Percentiles rank a stretch among this genome's conserved stretches.
Evolutionary conservation across 257 asterid genomes (phyloP).

Genomic region (Nyctanthes arbortristis): DNA sequence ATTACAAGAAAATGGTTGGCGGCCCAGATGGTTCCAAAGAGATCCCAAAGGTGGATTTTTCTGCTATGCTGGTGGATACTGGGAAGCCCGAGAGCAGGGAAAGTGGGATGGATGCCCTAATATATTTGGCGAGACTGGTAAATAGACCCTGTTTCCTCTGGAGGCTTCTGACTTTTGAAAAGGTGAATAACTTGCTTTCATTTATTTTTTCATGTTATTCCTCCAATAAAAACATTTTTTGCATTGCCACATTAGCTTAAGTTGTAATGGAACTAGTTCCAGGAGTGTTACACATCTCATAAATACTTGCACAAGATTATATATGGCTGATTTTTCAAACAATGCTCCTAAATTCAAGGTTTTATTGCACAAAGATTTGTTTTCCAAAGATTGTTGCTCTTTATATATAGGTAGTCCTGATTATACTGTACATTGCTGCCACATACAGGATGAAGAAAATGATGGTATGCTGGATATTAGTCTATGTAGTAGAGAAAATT

Average conservation of each 20-base stretch:
- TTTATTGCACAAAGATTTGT: no score
- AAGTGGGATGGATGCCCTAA: slow-evolving; percentile 81
- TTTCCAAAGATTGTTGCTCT: not conserved
- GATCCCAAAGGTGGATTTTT: slow-evolving; percentile 58
- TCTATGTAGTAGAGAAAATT: not conserved
- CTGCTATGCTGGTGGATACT: slow-evolving; percentile 69
- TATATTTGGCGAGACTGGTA: slow-evolving; percentile 67
- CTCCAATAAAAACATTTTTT: not conserved
- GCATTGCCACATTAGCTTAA: not conserved
- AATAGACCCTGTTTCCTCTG: slow-evolving; percentile 47
- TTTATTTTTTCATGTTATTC: not conserved
- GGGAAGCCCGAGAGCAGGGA: slow-evolving; percentile 81
- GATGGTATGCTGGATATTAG: not conserved
- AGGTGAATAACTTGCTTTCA: slow-evolving; percentile 31
- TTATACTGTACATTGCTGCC: not conserved
- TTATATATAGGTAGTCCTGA: not conserved
- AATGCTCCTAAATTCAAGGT: no score
- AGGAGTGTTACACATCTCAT: not conserved
- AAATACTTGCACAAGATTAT: not conserved
- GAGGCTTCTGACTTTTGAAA: slow-evolving; percentile 41
- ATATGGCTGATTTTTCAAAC: no score
- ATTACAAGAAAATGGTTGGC: slow-evolving; percentile 94
- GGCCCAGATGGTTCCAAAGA: slow-evolving; percentile 77
- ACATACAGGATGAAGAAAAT: not conserved
- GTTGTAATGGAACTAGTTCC: not conserved